These are phyloP conservation scores for Polygonum maritimum DNA, from an alignment of 148 eudicot species.

Conservation along the genomic window DNA sequence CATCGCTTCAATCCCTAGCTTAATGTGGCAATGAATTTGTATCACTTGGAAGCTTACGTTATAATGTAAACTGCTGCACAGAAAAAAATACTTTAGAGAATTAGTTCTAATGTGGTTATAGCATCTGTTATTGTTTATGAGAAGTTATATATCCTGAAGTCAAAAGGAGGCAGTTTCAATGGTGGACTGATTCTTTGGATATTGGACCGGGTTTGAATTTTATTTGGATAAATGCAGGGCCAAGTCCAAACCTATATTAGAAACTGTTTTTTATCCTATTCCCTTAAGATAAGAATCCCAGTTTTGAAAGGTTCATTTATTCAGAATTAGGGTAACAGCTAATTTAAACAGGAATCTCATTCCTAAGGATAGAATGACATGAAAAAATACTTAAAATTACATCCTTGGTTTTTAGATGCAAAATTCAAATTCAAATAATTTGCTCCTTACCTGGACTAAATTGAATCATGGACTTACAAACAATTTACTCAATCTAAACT, in stretches of 20 bases:
- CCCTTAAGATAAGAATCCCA: too few relatives aligned
- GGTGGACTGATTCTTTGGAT: neutral
- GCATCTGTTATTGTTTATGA: neutral
- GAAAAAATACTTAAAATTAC: neutral
- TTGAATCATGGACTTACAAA: too few relatives aligned
- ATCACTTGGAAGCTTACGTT: neutral
- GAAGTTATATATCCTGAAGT: neutral
- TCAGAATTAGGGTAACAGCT: too few relatives aligned
- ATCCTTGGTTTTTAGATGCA: neutral
- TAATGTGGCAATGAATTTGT: neutral
- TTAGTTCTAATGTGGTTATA: neutral
- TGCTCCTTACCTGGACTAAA: neutral
- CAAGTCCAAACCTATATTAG: neutral
- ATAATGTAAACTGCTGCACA: neutral
- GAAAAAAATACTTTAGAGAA: neutral
- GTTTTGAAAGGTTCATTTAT: too few relatives aligned
- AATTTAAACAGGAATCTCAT: too few relatives aligned
- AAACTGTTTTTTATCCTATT: neutral
- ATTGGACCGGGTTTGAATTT: neutral
- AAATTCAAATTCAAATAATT: neutral
- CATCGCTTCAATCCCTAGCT: neutral
- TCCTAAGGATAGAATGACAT: too few relatives aligned
- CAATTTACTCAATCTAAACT: neutral
- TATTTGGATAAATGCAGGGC: neutral
- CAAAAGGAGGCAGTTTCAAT: neutral